These are phyloP conservation scores for Aegilops sharonensis DNA, from an alignment of 176 grass and related monocot species.

Conservation along the genomic window DNA sequence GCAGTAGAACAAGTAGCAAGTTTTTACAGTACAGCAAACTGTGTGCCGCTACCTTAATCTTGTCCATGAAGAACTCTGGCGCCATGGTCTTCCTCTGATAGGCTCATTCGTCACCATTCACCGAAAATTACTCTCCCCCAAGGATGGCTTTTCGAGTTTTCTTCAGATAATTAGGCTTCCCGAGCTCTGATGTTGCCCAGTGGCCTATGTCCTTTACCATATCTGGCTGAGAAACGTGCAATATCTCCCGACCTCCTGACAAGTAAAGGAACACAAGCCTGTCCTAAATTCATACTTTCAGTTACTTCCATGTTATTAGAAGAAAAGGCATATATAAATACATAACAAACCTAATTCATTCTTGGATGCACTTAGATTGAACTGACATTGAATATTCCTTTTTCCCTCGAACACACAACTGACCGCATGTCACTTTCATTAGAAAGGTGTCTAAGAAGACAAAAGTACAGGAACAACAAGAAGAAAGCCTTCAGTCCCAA, in stretches of 20 bases:
- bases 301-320: neutral
- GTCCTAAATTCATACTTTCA: constrained; percentile 4
- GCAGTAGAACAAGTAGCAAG: no score
- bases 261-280: constrained; percentile 71
- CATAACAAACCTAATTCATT: neutral
- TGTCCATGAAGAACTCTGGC: constrained; percentile 80
- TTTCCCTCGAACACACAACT: no score
- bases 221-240: constrained; percentile 65
- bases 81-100: constrained; percentile 72
- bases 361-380: neutral
- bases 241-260: constrained; percentile 45
- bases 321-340: neutral
- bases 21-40: neutral
- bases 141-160: constrained; percentile 56
- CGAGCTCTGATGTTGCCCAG: constrained; percentile 51
- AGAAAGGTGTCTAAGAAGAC: no score
- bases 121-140: constrained; percentile 54
- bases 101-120: constrained; percentile 55
- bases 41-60: constrained; percentile 60
- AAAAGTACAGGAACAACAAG: no score
- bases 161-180: constrained; percentile 60
- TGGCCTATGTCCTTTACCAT: constrained; percentile 58
- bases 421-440: no score
- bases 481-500: no score
- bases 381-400: neutral